phyloP scores from a whole-genome alignment of 805 yeast genomes.

The Cyberlindnera bimundalis region DNA sequence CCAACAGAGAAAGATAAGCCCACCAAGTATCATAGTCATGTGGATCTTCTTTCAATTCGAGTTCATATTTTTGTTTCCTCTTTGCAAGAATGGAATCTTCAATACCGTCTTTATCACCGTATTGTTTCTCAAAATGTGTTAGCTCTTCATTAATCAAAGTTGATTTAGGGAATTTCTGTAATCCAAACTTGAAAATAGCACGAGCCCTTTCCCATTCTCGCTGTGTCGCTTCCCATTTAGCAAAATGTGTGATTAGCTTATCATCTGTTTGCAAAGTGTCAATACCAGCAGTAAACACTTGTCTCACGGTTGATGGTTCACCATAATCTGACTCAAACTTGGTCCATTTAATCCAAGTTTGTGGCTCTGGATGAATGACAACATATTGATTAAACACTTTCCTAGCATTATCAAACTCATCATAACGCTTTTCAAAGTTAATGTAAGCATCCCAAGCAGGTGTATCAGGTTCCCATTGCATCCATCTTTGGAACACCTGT shows the following conservation, averaged over 20 bases:
- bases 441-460: conserved; percentile 75
- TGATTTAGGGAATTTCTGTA: conserved; percentile 41
- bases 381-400: conserved; percentile 56
- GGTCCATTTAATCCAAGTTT: conserved; percentile 75
- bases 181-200: conserved; percentile 50
- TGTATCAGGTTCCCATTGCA: conserved; percentile 64
- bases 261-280: conserved; percentile 43
- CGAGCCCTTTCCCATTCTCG: conserved; percentile 62
- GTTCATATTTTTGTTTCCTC: conserved; percentile 54
- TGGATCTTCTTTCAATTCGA: conserved; percentile 43
- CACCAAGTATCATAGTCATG: conserved; percentile 81
- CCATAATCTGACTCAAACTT: conserved; percentile 61
- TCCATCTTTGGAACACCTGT: conserved; percentile 73
- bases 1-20: conserved; percentile 55
- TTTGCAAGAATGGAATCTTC: conserved; percentile 50
- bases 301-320: conserved; percentile 44
- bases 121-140: conserved; percentile 57
- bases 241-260: conserved; percentile 50
- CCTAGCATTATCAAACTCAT: conserved; percentile 55
- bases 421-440: conserved; percentile 67
- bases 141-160: conserved; percentile 34
- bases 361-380: conserved; percentile 45
- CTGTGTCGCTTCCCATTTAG: conserved; percentile 63
- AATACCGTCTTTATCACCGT: conserved; percentile 53
- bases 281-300: conserved; percentile 63